Base-by-base conservation (phyloP, 345 rosid species). In the Acer saccharum region DNA sequence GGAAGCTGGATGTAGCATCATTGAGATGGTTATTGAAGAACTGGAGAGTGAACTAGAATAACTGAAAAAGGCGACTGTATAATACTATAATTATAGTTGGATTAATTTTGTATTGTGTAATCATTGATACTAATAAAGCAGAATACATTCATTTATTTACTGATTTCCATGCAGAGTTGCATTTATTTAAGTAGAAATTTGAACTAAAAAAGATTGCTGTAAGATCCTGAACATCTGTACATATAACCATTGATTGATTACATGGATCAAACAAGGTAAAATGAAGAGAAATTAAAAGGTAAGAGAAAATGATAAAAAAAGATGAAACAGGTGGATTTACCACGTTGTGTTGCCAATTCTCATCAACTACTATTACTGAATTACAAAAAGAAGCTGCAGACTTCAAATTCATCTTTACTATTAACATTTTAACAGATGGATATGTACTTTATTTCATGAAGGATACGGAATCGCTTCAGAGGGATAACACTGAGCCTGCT, bases 1-100 rank as follows among this genome's bases (percentile, higher is more conserved):
- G 67, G 91, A 85, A 80, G 86, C 78, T 71, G 94, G 96, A 81
- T 75, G 85, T 58, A 91, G 94, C 80, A 55, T 71, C 79, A 80
- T 88, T 64, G 90, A 87, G 58, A 79, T 82, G 69, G 84, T 80
- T 27, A 43, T 12, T 71, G n/a, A 67, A 7, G 16, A 67, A n/a
- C 54, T 43, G 50, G 23, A 58, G 63, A 20, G 18, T 52, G 18
- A 2, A 16, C 57, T 12, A 13, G 55, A 50, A 2, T 11, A 50
- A 13, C 39, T 35, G 39, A 35, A 35, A 32, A 35, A 35, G 6
- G 55, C 16, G 55, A 13, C 46, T 43, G 10, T 50, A 50, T 3
- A 29, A 29, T 29, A 29, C 32, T 29, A 29, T 29, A 13, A 14
- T 50, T 50, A 0, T 50, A 13, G 17, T 18, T 50, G 55, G 3